Percentiles rank a stretch among this genome's conserved stretches.
Conservation (phyloP, 2,329 filamentous ascomycete genomes). For the Fusarium luffae region DNA sequence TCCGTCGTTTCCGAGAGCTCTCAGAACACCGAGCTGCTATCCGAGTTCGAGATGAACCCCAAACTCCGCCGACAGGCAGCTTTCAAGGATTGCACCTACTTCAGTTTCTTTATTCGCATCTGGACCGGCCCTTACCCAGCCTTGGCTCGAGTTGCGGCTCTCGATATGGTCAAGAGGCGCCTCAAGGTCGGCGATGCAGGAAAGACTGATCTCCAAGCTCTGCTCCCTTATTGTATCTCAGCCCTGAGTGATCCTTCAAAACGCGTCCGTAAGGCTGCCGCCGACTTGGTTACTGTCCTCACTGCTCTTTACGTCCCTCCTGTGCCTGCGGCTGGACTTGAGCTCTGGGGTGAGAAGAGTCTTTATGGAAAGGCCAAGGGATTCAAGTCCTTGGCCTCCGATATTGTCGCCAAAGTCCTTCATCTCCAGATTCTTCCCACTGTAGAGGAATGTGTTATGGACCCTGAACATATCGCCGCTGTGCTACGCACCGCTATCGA, state of each 20-base stretch:
- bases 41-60: slow-evolving; percentile 65
- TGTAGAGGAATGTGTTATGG: slow-evolving; percentile 87
- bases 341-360: slow-evolving; percentile 68
- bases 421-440: slow-evolving; percentile 75
- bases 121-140: slow-evolving; percentile 79
- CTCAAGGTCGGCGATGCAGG: slow-evolving; percentile 63
- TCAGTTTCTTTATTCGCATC: slow-evolving; percentile 80
- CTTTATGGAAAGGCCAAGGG: slow-evolving; percentile 71
- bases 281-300: slow-evolving; percentile 71
- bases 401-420: slow-evolving; percentile 70
- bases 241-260: slow-evolving; percentile 81
- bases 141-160: slow-evolving; percentile 73
- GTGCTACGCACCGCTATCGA: slow-evolving; percentile 62
- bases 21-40: slow-evolving; percentile 54
- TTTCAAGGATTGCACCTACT: slow-evolving; percentile 71
- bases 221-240: slow-evolving; percentile 83
- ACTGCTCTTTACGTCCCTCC: slow-evolving; percentile 59
- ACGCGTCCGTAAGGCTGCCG: slow-evolving; percentile 80
- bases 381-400: slow-evolving; percentile 67
- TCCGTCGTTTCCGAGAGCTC: slow-evolving; percentile 60
- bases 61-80: slow-evolving; percentile 66
- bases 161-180: slow-evolving; percentile 71
- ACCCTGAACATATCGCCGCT: slow-evolving; percentile 75
- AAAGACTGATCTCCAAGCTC: slow-evolving; percentile 75
- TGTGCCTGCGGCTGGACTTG: slow-evolving; percentile 53